A percentile compares a stretch with the other conserved stretches of the same genome.
Evolutionary conservation across 768 basidiomycete genomes (phyloP).

Genomic region (Lenzites betulinus): DNA sequence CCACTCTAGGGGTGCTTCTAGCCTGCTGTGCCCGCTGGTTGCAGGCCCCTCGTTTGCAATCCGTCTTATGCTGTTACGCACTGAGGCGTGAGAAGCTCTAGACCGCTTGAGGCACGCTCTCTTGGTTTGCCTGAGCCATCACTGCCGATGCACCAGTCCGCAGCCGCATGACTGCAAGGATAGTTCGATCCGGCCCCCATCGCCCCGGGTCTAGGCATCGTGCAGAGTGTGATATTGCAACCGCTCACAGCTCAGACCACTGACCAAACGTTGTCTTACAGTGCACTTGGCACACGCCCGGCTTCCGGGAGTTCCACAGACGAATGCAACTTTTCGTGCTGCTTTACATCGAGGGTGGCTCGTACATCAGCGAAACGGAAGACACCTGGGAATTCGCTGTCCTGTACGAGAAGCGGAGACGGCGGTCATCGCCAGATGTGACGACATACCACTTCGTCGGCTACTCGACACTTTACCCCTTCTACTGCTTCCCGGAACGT

Average conservation of each 20-base stretch:
- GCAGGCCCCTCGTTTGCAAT: neutral
- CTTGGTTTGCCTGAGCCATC: neutral
- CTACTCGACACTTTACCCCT: constrained; percentile 92
- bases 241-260: neutral
- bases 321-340: constrained; percentile 94
- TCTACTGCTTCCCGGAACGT: constrained; percentile 94
- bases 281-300: constrained; percentile 83
- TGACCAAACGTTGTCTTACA: constrained; percentile 35
- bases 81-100: constrained; percentile 10
- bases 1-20: neutral
- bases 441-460: constrained; percentile 89
- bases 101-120: constrained; percentile 7
- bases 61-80: neutral
- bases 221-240: neutral
- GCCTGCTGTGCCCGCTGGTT: neutral
- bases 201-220: neutral
- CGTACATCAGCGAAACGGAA: constrained; percentile 93
- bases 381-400: constrained; percentile 92
- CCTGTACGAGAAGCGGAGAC: constrained; percentile 85
- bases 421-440: constrained; percentile 48
- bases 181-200: constrained; percentile 4
- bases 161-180: neutral
- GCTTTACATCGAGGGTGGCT: constrained; percentile 94
- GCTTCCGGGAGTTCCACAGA: constrained; percentile 89
- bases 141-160: neutral